Evolutionary conservation across 1,284 basidiomycete species (phyloP), one percentile per base, ranked within the genome.

Genomic region (Apiotrichum sp.): DNA sequence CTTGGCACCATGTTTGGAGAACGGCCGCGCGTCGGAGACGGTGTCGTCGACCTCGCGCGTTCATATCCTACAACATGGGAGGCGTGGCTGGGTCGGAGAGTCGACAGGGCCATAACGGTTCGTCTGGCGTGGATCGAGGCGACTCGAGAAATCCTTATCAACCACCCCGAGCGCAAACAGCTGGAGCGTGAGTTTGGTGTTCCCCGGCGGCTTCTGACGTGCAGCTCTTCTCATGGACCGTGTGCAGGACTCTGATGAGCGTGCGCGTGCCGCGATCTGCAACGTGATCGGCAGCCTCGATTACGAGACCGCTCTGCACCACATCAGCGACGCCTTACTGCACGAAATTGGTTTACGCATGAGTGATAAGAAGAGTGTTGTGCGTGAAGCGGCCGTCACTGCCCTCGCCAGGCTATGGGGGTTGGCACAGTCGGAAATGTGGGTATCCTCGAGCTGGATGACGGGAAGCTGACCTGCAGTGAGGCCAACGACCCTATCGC

Each of bases 361-460:
- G 10, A 76, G 85, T 59, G 96, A 99, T 74, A 92, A 88, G 74
- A 96, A 89, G 82, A 78, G 83, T 6, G 63, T 77, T n/a, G 93
- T 98, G 1, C 85, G 91, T n/a, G 68, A 78, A 0, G 88, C 93
- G 72, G 89, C 95, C 0, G 80, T 90, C 59, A 84, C 82, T 41
- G 84, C 85, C 8, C 73, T 96, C 0, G 90, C 86, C 3, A 86
- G 83, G 63, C 76, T 97, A 1, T 98, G 88, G 73, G 82, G 81
- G 59, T 77, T 89, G 33, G 93, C 93, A 0, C 93, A 86, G 72
- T 82, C 88, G 0, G 91, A 96, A 71, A 93, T 98, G 90, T 91
- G n/a, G 22, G 39, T 43, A 3, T 10, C 14, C 3, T 9, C 8
- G 4, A 34, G 8, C 4, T 29, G 39, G 14, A 22, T 16, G 10